phyloP scores from a whole-genome alignment of 177 flowering plant genomes.

The Vitis hybrid region DNA sequence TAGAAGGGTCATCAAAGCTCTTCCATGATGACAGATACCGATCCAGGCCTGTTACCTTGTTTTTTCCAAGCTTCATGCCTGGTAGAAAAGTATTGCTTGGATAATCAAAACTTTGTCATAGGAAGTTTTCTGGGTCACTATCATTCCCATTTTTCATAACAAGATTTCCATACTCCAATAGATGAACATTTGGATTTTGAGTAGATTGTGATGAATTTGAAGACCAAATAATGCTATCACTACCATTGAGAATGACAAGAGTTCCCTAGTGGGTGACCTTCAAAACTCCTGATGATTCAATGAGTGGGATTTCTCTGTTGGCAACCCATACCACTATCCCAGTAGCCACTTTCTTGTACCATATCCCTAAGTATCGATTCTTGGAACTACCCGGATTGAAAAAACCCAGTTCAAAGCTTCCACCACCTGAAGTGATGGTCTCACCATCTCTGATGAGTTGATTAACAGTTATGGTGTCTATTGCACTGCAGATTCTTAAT shows the following conservation, averaged over 20 bases:
- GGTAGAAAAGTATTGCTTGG: constrained; percentile 21
- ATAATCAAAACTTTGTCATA: constrained; percentile 35
- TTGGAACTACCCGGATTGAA: constrained; percentile 19
- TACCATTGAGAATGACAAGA: constrained; percentile 7
- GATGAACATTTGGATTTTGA: constrained; percentile 7
- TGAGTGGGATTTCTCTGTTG: constrained; percentile 14
- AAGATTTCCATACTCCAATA: constrained; percentile 26
- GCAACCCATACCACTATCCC: constrained; percentile 20
- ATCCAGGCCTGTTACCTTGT: constrained; percentile 7
- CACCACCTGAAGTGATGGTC: constrained; percentile 26
- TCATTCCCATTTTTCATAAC: constrained; percentile 10
- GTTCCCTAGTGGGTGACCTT: constrained; percentile 1
- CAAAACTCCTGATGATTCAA: constrained; percentile 7
- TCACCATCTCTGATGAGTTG: constrained; percentile 6
- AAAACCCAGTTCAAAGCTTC: constrained; percentile 28
- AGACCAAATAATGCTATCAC: constrained; percentile 13
- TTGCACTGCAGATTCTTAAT: neutral
- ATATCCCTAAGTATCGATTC: constrained; percentile 25
- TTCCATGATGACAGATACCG: constrained; percentile 22
- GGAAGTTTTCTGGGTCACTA: neutral
- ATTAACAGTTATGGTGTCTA: neutral
- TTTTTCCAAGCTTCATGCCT: constrained; percentile 24
- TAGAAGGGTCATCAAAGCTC: constrained; percentile 24
- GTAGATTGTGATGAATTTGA: constrained; percentile 11
- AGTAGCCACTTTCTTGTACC: constrained; percentile 17